A percentile compares a stretch with the other conserved stretches of the same genome.
Conservation (phyloP, 768 basidiomycete genomes). For the Aureoboletus auriporus region DNA sequence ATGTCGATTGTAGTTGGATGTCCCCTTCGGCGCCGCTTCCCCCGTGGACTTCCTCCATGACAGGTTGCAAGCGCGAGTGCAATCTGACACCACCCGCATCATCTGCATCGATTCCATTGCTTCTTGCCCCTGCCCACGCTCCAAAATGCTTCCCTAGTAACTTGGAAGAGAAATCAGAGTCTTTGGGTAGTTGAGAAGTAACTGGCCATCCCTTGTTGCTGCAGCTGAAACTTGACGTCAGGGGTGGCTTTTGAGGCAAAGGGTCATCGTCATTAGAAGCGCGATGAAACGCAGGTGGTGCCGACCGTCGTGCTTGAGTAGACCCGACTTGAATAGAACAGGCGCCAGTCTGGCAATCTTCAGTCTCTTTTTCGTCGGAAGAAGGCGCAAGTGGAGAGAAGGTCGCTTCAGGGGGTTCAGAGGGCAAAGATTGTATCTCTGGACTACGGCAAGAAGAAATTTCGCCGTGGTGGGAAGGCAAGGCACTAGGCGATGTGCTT, state of each 20-base stretch:
- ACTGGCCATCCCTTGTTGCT: not conserved
- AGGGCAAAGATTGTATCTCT: slow-evolving; percentile 26
- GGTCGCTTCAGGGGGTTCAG: slow-evolving; percentile 41
- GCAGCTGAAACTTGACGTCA: slow-evolving; percentile 27
- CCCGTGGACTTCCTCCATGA: slow-evolving; percentile 19
- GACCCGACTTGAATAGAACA: not conserved
- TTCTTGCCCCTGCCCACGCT: slow-evolving; percentile 26
- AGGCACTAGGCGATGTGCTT: too few relatives aligned
- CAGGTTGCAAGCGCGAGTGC: slow-evolving; percentile 12
- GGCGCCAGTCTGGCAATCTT: not conserved
- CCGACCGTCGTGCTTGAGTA: slow-evolving; percentile 30
- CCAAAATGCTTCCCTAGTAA: slow-evolving; percentile 39
- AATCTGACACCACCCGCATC: slow-evolving; percentile 5
- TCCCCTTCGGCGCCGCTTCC: slow-evolving; percentile 15
- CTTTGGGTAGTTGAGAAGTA: not conserved
- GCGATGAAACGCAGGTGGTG: slow-evolving; percentile 50
- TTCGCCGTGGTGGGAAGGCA: too few relatives aligned
- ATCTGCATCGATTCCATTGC: slow-evolving; percentile 14
- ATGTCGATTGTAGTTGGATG: not conserved
- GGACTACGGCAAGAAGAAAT: too few relatives aligned
- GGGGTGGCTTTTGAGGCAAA: slow-evolving; percentile 26
- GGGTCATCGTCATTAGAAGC: slow-evolving; percentile 29
- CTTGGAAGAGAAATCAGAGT: not conserved
- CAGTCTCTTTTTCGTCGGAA: slow-evolving; percentile 1
- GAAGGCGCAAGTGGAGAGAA: slow-evolving; percentile 29